Base-by-base conservation (phyloP, 2,329 filamentous ascomycete genomes). In the Blastomyces silverae region DNA sequence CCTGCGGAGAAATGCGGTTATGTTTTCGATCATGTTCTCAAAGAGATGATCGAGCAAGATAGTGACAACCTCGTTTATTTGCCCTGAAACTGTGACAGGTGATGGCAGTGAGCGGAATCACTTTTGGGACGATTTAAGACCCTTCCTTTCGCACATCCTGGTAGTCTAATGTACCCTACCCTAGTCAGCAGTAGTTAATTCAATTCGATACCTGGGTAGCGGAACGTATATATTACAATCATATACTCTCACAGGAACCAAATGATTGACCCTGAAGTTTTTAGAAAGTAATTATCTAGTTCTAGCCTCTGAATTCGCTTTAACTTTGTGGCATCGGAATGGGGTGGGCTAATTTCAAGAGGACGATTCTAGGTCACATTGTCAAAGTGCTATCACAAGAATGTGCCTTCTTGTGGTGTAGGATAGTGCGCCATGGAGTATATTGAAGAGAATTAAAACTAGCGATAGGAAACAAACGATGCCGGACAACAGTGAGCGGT, bases 1-100 rank as follows among this genome's bases (percentile, higher is more conserved):
- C 76, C 76, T 4, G 74, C 75, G 0, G 63, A 69, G 39, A 65
- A 66, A 25, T 75, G 75, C 68, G 75, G 75, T 3, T 77, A 76
- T 69, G 20, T 70, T 8, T 66, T 75, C 2, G 62, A 61, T 7
- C 67, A 71, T 68, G 70, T 72, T 48, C 67, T 68, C 61, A 69
- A 71, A 34, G 55, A 64, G 34, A 63, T 62, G 31, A 52, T 61
- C 5, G 25, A 67, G 11, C 62, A 61, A n/a, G 39, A 42, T 15
- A 44, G 34, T 20, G 48, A 59, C 56, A 58, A 62, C 50, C 17
- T 67, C 28, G 59, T 65, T 25, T 48, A 39, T 42, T n/a, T 48
- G 13, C 48, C 48, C 50, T 61, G 56, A 34, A 37, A n/a, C 15
- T 13, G 17, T 1, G 17, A 20, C 31, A 20, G 53, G 22, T 46